Evolutionary conservation across 495 filamentous ascomycete genomes (phyloP).

Genomic region (Friedmanniomyces simplex): DNA sequence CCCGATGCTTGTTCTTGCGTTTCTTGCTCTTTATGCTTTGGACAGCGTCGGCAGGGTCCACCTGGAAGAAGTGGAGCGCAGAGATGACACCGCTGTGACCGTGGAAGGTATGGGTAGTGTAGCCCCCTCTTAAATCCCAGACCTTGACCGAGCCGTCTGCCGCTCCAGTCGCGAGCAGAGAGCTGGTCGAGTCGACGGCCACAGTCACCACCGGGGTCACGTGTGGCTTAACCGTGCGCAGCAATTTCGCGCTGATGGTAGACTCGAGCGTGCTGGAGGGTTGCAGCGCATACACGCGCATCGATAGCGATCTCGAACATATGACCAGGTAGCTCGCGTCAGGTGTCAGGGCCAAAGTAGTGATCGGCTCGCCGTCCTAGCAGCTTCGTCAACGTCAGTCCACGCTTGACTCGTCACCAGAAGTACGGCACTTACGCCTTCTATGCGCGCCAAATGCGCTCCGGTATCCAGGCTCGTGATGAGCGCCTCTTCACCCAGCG

Average conservation of each 20-base stretch:
- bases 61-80: constrained; percentile 82
- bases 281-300: constrained; percentile 76
- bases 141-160: constrained; percentile 91
- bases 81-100: constrained; percentile 86
- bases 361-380: constrained; percentile 87
- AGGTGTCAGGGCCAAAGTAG: constrained; percentile 76
- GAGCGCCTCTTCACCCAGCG: constrained; percentile 77
- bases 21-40: constrained; percentile 37
- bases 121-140: constrained; percentile 89
- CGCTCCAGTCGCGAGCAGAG: constrained; percentile 79
- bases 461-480: constrained; percentile 79
- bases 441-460: constrained; percentile 69
- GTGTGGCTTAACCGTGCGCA: constrained; percentile 82
- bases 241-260: constrained; percentile 51
- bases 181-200: constrained; percentile 74
- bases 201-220: constrained; percentile 75
- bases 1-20: constrained; percentile 36
- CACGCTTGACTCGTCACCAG: neutral
- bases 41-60: constrained; percentile 35
- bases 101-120: constrained; percentile 86
- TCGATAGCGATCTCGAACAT: constrained; percentile 86
- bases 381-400: constrained; percentile 26
- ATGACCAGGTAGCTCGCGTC: constrained; percentile 76
- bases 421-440: constrained; percentile 55
- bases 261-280: constrained; percentile 41